Percentiles rank a stretch among this genome's conserved stretches.
phyloP scores from a whole-genome alignment of 2,329 filamentous ascomycete species.

The Huntiella abstrusa region DNA sequence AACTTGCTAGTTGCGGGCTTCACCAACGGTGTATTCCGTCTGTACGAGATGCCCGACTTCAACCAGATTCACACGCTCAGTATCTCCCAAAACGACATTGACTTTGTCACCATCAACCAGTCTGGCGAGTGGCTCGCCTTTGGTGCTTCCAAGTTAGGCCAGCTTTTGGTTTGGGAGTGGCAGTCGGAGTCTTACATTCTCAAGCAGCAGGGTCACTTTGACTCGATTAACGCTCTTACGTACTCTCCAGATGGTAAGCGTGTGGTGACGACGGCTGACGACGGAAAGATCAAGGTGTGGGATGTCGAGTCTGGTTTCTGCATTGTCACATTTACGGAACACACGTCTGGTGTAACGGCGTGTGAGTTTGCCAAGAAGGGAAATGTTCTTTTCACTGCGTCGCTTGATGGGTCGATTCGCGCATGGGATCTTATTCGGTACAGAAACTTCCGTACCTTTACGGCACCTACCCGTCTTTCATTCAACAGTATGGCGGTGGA shows the following conservation, averaged over 20 bases:
- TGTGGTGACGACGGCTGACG: slow-evolving; percentile 84
- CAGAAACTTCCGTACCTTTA: slow-evolving; percentile 94
- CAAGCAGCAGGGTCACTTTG: slow-evolving; percentile 94
- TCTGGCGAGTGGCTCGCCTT: slow-evolving; percentile 95
- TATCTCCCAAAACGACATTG: slow-evolving; percentile 93
- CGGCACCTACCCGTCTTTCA: slow-evolving; percentile 72
- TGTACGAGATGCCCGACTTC: slow-evolving; percentile 93
- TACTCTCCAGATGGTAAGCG: slow-evolving; percentile 89
- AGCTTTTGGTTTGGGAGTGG: slow-evolving; percentile 98
- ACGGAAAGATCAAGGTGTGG: slow-evolving; percentile 98
- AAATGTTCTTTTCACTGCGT: slow-evolving; percentile 88
- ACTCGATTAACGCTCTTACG: slow-evolving; percentile 80
- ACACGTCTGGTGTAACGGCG: slow-evolving; percentile 81
- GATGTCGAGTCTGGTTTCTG: slow-evolving; percentile 93
- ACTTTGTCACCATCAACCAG: slow-evolving; percentile 84
- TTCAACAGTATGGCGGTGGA: slow-evolving; percentile 95
- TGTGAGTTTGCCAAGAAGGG: slow-evolving; percentile 92
- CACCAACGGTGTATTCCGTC: slow-evolving; percentile 78
- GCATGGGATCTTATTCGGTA: slow-evolving; percentile 95
- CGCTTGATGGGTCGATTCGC: slow-evolving; percentile 79
- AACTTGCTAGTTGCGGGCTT: slow-evolving; percentile 95
- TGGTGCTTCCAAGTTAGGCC: slow-evolving; percentile 83
- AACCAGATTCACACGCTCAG: slow-evolving; percentile 83
- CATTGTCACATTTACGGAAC: slow-evolving; percentile 93
- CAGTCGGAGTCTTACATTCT: slow-evolving; percentile 97